Evolutionary conservation across 2,329 filamentous ascomycete genomes (phyloP).

Genomic region (Grosmannia penicillata): DNA sequence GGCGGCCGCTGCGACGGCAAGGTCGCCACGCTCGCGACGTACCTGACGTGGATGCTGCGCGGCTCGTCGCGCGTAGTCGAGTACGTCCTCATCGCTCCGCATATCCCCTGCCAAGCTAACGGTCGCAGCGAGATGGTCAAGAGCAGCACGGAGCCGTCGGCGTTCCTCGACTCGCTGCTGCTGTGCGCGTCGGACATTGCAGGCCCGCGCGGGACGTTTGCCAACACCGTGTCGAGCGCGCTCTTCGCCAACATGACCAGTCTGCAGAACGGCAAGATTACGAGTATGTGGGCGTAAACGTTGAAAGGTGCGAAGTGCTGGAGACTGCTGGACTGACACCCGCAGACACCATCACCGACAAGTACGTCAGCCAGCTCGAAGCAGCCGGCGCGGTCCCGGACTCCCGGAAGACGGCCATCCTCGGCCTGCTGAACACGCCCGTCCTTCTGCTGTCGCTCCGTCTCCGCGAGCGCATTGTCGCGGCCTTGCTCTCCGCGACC

Average conservation of each 20-base stretch:
- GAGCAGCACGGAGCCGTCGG: slow-evolving; percentile 2
- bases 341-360: not conserved
- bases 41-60: slow-evolving; percentile 10
- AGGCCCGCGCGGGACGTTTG: not conserved
- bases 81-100: not conserved
- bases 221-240: not conserved
- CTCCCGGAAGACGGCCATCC: not conserved
- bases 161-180: slow-evolving; percentile 4
- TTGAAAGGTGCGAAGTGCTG: no score
- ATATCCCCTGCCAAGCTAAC: not conserved
- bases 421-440: slow-evolving; percentile 19
- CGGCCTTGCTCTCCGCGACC: slow-evolving; percentile 14
- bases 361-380: slow-evolving; percentile 5
- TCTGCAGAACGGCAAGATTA: slow-evolving; percentile 3
- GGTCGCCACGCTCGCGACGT: not conserved
- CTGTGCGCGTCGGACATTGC: slow-evolving; percentile 3
- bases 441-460: slow-evolving; percentile 24
- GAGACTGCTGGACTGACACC: no score
- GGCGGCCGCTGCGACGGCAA: not conserved
- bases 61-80: slow-evolving; percentile 8
- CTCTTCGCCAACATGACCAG: not conserved
- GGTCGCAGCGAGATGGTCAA: slow-evolving; percentile 6
- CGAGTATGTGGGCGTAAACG: no score
- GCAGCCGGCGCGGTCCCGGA: not conserved
- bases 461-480: slow-evolving; percentile 29